Percentiles rank a stretch among this genome's conserved stretches.
Conservation (phyloP, 2,329 filamentous ascomycete species). For the Colletotrichum eremochloae region DNA sequence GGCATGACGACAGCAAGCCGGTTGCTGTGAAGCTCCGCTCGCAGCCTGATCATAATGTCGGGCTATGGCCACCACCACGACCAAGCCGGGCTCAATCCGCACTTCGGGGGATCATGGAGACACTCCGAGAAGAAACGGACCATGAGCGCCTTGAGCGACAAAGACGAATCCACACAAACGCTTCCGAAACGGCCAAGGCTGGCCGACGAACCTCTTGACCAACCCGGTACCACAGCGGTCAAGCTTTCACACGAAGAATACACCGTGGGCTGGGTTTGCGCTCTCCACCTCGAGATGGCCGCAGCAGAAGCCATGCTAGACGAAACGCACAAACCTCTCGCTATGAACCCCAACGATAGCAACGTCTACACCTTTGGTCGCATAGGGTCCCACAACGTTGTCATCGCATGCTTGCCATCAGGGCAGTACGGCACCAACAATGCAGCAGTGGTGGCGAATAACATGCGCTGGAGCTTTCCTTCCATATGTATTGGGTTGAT, state of each 20-base stretch:
- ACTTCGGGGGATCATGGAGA: too few relatives aligned
- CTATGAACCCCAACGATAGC: background rate
- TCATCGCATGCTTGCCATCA: constrained; percentile 33
- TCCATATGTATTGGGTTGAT: constrained; percentile 39
- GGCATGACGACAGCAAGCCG: too few relatives aligned
- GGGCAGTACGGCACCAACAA: constrained; percentile 21
- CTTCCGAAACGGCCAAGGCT: background rate
- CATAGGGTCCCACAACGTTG: constrained; percentile 16
- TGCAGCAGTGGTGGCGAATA: constrained; percentile 22
- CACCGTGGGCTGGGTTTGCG: constrained; percentile 44
- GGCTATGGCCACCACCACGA: too few relatives aligned
- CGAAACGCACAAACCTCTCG: constrained; percentile 9
- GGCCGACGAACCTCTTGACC: background rate
- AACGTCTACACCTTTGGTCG: constrained; percentile 14
- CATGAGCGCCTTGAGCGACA: background rate
- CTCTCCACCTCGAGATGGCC: constrained; percentile 41
- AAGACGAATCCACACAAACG: background rate
- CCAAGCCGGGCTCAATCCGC: too few relatives aligned
- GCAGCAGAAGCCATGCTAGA: constrained; percentile 44
- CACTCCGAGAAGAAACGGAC: background rate
- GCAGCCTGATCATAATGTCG: too few relatives aligned
- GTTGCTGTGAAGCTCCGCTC: too few relatives aligned
- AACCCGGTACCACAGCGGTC: background rate
- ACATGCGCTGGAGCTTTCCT: constrained; percentile 42
- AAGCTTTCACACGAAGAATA: constrained; percentile 16